Evolutionary conservation across 2,329 filamentous ascomycete species (phyloP), one percentile per base, ranked within the genome.

Genomic region (Penicillium digitatum): DNA sequence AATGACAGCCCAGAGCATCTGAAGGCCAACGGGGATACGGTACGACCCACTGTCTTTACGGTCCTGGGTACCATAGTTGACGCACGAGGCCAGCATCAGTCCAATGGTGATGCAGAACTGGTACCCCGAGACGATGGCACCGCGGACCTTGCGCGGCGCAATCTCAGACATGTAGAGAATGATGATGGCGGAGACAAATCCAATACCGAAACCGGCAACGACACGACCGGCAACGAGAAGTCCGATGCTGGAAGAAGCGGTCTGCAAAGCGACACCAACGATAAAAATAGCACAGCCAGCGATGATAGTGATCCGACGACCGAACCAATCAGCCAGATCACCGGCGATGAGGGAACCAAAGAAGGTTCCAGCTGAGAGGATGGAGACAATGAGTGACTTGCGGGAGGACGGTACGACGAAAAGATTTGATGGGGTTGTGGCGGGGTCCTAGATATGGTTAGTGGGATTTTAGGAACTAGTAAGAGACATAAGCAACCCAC

Each of bases 151-250:
- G 72, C 81, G 82, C 55, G 87, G 87, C 35, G 74, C 72, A 69
- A 92, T 89, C 76, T 92, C 89, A 46, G 87, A 90, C 89, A 94
- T 93, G 82, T 94, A 92, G 58, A 91, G 79, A 69, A 91, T 89
- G 73, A 91, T 85, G 66, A 90, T 85, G 66, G 88, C 87, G 9
- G 87, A 90, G 63, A 89, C 87, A 70, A 90, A 90, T 69, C 88
- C 89, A 66, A 91, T 87, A 79, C 89, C 89, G 54, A 90, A 72
- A 71, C 89, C 89, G 45, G 88, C 86, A 65, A 93, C 75, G 55
- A 91, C 76, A 80, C 88, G 88, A 71, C 89, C 89, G 55, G 83
- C 81, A 22, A 89, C 86, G 56, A 91, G 84, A 58, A 84, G 78
- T 54, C 79, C 83, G 12, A 88, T 76, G 50, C 78, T 72, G 37